Percentiles rank a stretch among this genome's conserved stretches.
Evolutionary conservation across 352 stramenopile genomes (phyloP).

Genomic region (Phytophthora sojae): DNA sequence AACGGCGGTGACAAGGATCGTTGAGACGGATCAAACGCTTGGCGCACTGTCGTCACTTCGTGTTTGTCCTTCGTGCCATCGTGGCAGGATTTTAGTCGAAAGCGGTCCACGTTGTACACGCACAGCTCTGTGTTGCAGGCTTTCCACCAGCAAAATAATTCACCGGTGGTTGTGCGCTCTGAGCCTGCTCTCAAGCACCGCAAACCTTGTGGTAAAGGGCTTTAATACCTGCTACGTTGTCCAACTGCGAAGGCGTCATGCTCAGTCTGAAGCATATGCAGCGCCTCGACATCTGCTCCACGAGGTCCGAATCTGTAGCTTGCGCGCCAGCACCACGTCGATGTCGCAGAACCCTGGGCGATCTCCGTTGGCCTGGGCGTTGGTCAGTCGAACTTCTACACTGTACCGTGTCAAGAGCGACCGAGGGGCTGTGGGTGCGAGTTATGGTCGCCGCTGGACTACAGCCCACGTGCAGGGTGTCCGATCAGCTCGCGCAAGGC

Average conservation of each 20-base stretch:
- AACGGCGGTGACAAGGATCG: neutral
- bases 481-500: constrained; percentile 15
- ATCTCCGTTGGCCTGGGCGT: neutral
- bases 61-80: constrained; percentile 14
- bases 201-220: neutral
- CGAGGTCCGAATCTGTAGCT: constrained; percentile 22
- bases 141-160: constrained; percentile 1
- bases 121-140: constrained; percentile 5
- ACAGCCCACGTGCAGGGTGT: constrained; percentile 8
- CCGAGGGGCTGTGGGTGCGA: neutral
- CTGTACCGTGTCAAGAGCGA: constrained; percentile 7
- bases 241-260: constrained; percentile 7
- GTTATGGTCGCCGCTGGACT: neutral
- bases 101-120: neutral
- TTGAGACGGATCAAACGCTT: constrained; percentile 14
- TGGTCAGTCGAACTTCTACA: constrained; percentile 1
- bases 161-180: neutral
- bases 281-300: constrained; percentile 14
- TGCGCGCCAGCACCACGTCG: constrained; percentile 6
- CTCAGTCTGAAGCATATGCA: constrained; percentile 4
- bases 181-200: constrained; percentile 5
- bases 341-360: constrained; percentile 23
- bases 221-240: neutral
- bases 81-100: constrained; percentile 32
- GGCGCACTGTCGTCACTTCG: constrained; percentile 13